Percentiles rank a stretch among this genome's conserved stretches.
Evolutionary conservation across 129 eudicot genomes (phyloP).

Genomic region (Sambucus nigra): DNA sequence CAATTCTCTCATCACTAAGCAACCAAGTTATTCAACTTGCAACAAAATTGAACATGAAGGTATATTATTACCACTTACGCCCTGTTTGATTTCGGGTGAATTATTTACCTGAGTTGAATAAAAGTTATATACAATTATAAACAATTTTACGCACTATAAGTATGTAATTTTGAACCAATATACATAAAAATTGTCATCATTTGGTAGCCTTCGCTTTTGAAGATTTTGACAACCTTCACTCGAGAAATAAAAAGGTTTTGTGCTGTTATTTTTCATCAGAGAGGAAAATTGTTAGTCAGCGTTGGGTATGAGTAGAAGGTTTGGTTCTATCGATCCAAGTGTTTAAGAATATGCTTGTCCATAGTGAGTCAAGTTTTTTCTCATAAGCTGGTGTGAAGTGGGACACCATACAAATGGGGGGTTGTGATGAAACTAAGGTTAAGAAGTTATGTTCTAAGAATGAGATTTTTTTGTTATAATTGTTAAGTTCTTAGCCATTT

Average conservation of each 20-base stretch:
- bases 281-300: conserved; percentile 19
- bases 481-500: too few relatives aligned
- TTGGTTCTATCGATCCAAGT: not conserved
- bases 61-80: too few relatives aligned
- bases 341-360: not conserved
- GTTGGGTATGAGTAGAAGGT: conserved; percentile 30
- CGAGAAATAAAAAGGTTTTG: conserved; percentile 15
- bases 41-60: not conserved
- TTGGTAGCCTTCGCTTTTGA: conserved; percentile 7
- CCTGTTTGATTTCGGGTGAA: not conserved
- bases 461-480: too few relatives aligned
- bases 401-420: too few relatives aligned
- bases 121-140: too few relatives aligned
- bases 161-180: too few relatives aligned
- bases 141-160: too few relatives aligned
- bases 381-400: not conserved
- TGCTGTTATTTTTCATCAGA: conserved; percentile 25
- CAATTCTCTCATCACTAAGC: too few relatives aligned
- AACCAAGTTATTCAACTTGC: too few relatives aligned
- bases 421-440: too few relatives aligned
- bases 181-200: not conserved
- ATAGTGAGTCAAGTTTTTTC: not conserved
- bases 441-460: too few relatives aligned
- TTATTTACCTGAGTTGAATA: too few relatives aligned
- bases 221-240: conserved; percentile 10